Evolutionary conservation across 2,329 filamentous ascomycete species (phyloP), one percentile per base, ranked within the genome.

Genomic region (Alternaria sp.): DNA sequence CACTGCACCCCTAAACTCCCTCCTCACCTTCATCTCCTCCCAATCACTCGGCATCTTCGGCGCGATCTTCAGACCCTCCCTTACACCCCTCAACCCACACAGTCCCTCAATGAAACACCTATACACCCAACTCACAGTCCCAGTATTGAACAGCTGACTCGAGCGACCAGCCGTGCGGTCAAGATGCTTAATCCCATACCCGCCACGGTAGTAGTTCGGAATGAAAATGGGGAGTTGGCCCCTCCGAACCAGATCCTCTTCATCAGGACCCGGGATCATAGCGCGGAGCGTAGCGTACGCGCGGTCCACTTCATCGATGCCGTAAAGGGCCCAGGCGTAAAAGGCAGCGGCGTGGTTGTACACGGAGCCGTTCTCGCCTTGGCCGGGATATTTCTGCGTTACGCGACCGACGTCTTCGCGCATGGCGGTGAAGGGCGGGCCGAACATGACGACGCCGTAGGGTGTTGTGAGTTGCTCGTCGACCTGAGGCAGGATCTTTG

Each of bases 291-390:
- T 75, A n/a, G 74, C 76, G 72, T 83, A 87, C 1, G 86, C 86
- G 15, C 84, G 81, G 60, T 87, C 85, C 2, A 76, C 75, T 64
- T 86, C 79, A 21, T 81, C 81, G 64, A 86, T 81, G 23, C 77
- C 79, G 76, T 88, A 87, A 23, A 88, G 72, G 11, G 83, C 83
- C 79, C 86, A 83, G 51, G 85, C 81, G 74, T 86, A 88, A 70
- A 87, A 88, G 11, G 83, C 81, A 30, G 81, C 82, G 0, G 86
- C 86, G 72, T 88, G 86, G 77, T 87, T 88, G 74, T 88, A 88
- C 17, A 88, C 84, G 23, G 84, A 83, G 1, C 81, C 86, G 72
- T 88, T 88, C 75, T 88, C 86, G n/a, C 83, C 86, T 47, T 85
- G 85, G 3, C 86, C 86, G 3, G 85, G 83, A 61, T 84, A 86